Base-by-base conservation (phyloP, 441 rosid species). In the Erodium moschatum region DNA sequence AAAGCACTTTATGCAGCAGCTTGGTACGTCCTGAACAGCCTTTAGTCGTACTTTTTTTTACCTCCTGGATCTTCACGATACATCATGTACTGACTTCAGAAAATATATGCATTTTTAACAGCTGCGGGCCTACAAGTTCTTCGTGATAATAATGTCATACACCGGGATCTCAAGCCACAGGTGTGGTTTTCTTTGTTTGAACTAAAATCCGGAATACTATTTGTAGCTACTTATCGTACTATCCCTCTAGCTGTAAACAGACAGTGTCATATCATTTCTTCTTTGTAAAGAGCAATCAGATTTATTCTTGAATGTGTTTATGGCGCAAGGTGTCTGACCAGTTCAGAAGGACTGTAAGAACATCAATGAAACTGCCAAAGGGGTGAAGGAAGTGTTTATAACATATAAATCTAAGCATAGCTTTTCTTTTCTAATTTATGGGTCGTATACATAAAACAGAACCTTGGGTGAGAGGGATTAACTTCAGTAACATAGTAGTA, bases 151-250 rank as follows among this genome's bases (percentile, higher is more conserved):
- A 89, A 88, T 82, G 87, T 94, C 71, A 91, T 94, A 70, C 99
- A 94, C 72, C 88, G 99, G 46, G 99, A 94, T 85, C 78, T 94
- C 70, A 94, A 94, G 79, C 99, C 99, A 27, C 99, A 94, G 99
- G 99, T 93, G 67, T 70, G 77, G 33, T 66, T 79, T 75, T 38
- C 13, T 66, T 54, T 67, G 64, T 66, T 74, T 18, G 5, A 24
- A 12, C 60, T 71, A 0, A 29, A 35, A 31, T 73, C 75, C 38
- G 6, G 64, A n/a, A 54, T 16, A n/a, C 4, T 15, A 54, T 16
- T 54, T 54, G 21, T 6, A 54, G 61, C 21, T 5, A 18, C 24
- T 7, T 54, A 16, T 54, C 20, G 8, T 1, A 54, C 61, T 33
- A 33, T 54, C 58, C 15, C 58, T 52, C 19, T 4, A n/a, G 58